Conservation (phyloP, 2,329 filamentous ascomycete species). For the Passalora sequoiae region DNA sequence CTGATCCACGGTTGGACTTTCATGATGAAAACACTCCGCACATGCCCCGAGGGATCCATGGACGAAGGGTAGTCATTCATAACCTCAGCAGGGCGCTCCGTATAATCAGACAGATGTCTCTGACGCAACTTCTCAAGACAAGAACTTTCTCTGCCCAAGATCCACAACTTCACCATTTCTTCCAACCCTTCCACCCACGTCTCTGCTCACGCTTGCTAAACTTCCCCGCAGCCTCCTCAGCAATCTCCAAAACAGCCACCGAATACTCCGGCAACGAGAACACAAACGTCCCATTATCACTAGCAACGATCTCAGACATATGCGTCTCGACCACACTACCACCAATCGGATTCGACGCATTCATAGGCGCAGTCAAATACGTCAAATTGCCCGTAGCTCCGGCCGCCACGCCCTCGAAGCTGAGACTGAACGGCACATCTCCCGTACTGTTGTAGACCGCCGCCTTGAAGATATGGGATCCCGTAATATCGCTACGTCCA, state of each 20-base stretch:
- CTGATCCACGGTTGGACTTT: too few relatives aligned
- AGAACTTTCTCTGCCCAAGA: too few relatives aligned
- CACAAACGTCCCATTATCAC: conserved; percentile 45
- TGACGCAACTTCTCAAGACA: too few relatives aligned
- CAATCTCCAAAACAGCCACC: conserved; percentile 50
- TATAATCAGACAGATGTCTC: too few relatives aligned
- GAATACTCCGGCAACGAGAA: conserved; percentile 53
- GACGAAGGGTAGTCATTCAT: too few relatives aligned
- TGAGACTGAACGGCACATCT: conserved; percentile 33
- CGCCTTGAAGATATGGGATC: conserved; percentile 42
- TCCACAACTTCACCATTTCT: neutral
- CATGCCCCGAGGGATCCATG: too few relatives aligned
- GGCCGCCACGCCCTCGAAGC: conserved; percentile 34
- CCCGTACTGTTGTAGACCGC: conserved; percentile 47
- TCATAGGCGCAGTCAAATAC: conserved; percentile 37
- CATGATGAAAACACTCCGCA: too few relatives aligned
- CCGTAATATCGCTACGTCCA: conserved; percentile 36
- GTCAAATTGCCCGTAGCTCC: conserved; percentile 38
- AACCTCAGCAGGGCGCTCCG: too few relatives aligned
- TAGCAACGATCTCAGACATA: conserved; percentile 39
- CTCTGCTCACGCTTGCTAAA: neutral
- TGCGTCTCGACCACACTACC: conserved; percentile 49
- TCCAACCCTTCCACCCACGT: neutral
- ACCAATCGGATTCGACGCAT: conserved; percentile 22
- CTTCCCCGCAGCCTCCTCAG: neutral